Evolutionary conservation across 352 stramenopile genomes (phyloP).

Genomic region (Phytophthora agathidicida): DNA sequence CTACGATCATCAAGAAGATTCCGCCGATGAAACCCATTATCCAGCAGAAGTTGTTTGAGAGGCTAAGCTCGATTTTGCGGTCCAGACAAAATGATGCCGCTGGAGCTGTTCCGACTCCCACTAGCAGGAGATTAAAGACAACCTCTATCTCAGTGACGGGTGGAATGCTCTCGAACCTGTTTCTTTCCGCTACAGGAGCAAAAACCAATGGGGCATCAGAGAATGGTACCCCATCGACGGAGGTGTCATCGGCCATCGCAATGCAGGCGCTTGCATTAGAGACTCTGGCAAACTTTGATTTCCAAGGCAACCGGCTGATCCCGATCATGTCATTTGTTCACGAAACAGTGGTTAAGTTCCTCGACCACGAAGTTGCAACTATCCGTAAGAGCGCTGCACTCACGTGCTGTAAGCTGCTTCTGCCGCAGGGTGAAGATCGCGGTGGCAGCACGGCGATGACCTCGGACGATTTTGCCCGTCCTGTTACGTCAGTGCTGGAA

Average conservation of each 20-base stretch:
- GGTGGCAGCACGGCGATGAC: slow-evolving; percentile 48
- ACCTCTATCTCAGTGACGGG: slow-evolving; percentile 75
- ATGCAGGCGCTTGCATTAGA: slow-evolving; percentile 88
- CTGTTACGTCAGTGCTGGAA: slow-evolving; percentile 79
- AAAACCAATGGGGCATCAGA: slow-evolving; percentile 53
- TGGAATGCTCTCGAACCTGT: slow-evolving; percentile 74
- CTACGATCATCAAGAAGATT: slow-evolving; percentile 87
- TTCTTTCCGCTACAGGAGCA: slow-evolving; percentile 57
- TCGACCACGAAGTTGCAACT: slow-evolving; percentile 84
- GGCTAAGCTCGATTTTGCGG: slow-evolving; percentile 77
- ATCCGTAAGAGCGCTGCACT: slow-evolving; percentile 89
- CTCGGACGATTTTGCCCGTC: slow-evolving; percentile 73
- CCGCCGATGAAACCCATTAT: slow-evolving; percentile 76
- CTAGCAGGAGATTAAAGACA: slow-evolving; percentile 73
- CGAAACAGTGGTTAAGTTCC: slow-evolving; percentile 87
- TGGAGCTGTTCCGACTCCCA: slow-evolving; percentile 55
- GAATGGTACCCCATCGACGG: slow-evolving; percentile 40
- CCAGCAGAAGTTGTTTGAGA: slow-evolving; percentile 85
- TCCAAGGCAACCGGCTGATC: slow-evolving; percentile 84
- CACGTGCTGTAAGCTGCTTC: slow-evolving; percentile 86
- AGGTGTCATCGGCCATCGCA: slow-evolving; percentile 58
- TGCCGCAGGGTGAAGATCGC: slow-evolving; percentile 72
- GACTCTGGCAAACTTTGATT: slow-evolving; percentile 88
- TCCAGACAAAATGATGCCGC: slow-evolving; percentile 52
- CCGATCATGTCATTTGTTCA: slow-evolving; percentile 91